Percentiles rank a stretch among this genome's conserved stretches.
Conservation (phyloP, 2,329 filamentous ascomycete genomes). For the Cordyceps tenuipes region DNA sequence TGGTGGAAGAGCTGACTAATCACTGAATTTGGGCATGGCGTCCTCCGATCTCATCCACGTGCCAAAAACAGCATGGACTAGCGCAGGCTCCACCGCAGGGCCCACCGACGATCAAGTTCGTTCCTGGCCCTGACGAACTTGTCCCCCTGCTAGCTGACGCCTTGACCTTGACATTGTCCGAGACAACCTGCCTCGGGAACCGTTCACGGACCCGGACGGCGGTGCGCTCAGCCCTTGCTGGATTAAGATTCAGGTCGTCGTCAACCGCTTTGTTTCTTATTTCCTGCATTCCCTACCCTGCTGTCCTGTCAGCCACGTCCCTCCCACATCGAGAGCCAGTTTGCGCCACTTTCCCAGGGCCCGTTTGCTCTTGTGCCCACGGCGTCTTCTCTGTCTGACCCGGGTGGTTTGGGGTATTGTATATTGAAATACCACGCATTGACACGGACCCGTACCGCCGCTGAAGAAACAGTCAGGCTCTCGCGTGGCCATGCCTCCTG, state of each 20-base stretch:
- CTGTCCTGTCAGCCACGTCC: neutral
- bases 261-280: neutral
- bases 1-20: neutral
- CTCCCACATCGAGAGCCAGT: neutral
- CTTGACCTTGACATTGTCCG: conserved; percentile 5
- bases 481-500: neutral
- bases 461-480: neutral
- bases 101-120: neutral
- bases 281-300: neutral
- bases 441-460: neutral
- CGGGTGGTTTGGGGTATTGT: neutral
- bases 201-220: conserved; percentile 5
- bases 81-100: neutral
- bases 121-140: neutral
- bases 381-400: neutral
- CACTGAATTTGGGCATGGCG: neutral
- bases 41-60: neutral
- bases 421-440: neutral
- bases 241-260: conserved; percentile 7
- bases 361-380: too few species aligned
- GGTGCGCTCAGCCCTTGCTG: conserved; percentile 8
- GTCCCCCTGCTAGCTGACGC: neutral
- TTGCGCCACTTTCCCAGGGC: neutral
- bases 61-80: neutral
- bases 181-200: conserved; percentile 1